phyloP scores from a whole-genome alignment of 2,329 filamentous ascomycete species.

The Cytospora piceae region DNA sequence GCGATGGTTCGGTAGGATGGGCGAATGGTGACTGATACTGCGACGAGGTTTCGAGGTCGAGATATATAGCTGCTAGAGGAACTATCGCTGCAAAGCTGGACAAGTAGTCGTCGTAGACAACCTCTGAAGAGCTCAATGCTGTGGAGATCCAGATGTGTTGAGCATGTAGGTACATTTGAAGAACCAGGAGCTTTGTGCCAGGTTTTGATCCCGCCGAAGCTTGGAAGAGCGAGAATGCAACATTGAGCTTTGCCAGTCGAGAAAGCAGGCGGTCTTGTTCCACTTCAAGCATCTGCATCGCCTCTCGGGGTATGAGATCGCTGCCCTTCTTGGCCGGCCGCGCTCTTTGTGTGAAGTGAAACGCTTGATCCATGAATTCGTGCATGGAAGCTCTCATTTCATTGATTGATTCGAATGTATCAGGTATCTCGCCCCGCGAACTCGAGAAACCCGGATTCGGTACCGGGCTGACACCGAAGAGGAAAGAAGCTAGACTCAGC shows the following conservation, averaged over 20 bases:
- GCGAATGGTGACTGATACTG: conserved; percentile 1
- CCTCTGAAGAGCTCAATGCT: conserved; percentile 37
- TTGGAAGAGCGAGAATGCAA: conserved; percentile 39
- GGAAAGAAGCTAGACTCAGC: conserved; percentile 29
- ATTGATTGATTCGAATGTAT: conserved; percentile 41
- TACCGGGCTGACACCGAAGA: conserved; percentile 40
- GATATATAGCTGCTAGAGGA: conserved; percentile 38
- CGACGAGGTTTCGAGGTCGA: conserved; percentile 28
- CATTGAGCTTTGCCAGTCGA: conserved; percentile 38
- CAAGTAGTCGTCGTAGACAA: conserved; percentile 40
- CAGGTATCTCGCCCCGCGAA: conserved; percentile 38
- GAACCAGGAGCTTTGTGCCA: conserved; percentile 36
- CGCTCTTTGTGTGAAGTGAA: conserved; percentile 42
- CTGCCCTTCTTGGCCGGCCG: conserved; percentile 36
- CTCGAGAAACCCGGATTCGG: conserved; percentile 44
- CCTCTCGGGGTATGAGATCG: conserved; percentile 34
- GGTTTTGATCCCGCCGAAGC: conserved; percentile 32
- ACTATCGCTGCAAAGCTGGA: conserved; percentile 42
- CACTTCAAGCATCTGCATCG: conserved; percentile 35
- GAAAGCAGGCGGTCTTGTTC: conserved; percentile 42
- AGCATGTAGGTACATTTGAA: conserved; percentile 42
- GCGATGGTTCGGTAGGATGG: conserved; percentile 27
- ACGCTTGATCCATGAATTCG: conserved; percentile 45
- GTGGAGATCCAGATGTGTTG: conserved; percentile 41
- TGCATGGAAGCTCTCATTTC: conserved; percentile 41